Percentiles rank a stretch among this genome's conserved stretches.
These are phyloP conservation scores for Vitis cinerea DNA, from an alignment of 164 flowering plant genomes.

Conservation along the genomic window DNA sequence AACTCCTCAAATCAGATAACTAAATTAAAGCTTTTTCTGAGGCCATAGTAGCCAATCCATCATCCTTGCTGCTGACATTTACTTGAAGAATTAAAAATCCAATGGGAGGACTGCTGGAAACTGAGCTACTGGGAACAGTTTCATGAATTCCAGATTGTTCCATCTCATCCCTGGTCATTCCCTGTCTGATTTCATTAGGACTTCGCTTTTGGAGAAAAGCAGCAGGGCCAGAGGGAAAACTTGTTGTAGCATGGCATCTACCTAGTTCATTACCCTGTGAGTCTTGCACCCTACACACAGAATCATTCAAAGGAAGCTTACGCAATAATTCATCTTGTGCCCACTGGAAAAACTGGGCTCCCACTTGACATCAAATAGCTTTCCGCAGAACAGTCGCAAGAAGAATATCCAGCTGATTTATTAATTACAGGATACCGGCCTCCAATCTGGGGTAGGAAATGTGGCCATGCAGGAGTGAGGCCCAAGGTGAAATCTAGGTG, in stretches of 20 bases:
- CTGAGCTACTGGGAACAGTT: conserved; percentile 4
- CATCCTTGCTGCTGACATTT: background rate
- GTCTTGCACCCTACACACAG: conserved; percentile 15
- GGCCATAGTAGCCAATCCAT: background rate
- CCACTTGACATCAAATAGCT: too few relatives aligned
- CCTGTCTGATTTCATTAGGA: conserved; percentile 3
- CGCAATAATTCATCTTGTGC: conserved; percentile 22
- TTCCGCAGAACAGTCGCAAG: too few relatives aligned
- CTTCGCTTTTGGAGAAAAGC: conserved; percentile 12
- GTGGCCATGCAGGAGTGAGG: too few relatives aligned
- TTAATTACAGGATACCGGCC: too few relatives aligned
- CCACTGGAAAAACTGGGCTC: conserved; percentile 9
- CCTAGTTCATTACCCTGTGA: conserved; percentile 11
- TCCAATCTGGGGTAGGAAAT: too few relatives aligned
- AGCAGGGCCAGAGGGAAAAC: conserved; percentile 6
- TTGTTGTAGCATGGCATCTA: conserved; percentile 6
- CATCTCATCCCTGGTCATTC: conserved; percentile 3
- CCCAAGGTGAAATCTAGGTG: too few relatives aligned
- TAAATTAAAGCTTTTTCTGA: background rate
- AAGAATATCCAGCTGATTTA: too few relatives aligned
- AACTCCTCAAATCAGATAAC: background rate
- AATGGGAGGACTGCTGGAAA: background rate
- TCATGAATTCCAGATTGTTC: conserved; percentile 8
- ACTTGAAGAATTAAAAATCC: background rate
- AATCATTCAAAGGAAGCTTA: conserved; percentile 14